Percentiles rank a stretch among this genome's conserved stretches.
Evolutionary conservation across 805 yeast species (phyloP).

Genomic region (Nadsonia fulvescens): DNA sequence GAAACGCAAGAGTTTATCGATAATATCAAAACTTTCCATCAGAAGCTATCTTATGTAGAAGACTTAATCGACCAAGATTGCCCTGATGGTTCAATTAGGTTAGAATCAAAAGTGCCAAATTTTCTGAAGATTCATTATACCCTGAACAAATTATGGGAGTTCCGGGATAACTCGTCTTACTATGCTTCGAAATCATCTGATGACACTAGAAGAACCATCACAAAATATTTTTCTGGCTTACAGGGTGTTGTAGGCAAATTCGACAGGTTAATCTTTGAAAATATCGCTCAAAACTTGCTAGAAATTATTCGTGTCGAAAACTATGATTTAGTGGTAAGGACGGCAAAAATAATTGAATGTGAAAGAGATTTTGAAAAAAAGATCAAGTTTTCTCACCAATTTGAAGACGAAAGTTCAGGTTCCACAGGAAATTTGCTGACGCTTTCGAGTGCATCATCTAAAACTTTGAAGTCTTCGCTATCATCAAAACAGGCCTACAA

Average conservation of each 20-base stretch:
- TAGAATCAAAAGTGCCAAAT: conserved; percentile 32
- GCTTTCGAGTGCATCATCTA: neutral
- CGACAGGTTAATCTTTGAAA: conserved; percentile 38
- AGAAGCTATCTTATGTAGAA: conserved; percentile 32
- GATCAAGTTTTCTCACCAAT: conserved; percentile 16
- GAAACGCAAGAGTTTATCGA: conserved; percentile 48
- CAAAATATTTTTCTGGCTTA: conserved; percentile 34
- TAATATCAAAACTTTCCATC: conserved; percentile 39
- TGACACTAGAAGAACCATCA: conserved; percentile 53
- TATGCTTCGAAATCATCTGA: conserved; percentile 35
- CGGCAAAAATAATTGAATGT: conserved; percentile 58
- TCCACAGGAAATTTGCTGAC: neutral
- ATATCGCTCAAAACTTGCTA: conserved; percentile 48
- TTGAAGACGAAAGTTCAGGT: conserved; percentile 15
- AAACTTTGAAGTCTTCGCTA: conserved; percentile 1
- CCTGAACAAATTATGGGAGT: conserved; percentile 54
- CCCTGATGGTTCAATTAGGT: conserved; percentile 24
- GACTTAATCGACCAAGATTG: conserved; percentile 31
- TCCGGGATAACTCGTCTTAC: conserved; percentile 53
- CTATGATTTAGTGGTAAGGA: conserved; percentile 43
- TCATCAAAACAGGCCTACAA: conserved; percentile 9
- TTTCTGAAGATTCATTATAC: conserved; percentile 52
- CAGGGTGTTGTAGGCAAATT: conserved; percentile 35
- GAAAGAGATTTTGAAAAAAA: conserved; percentile 70
- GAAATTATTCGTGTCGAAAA: conserved; percentile 62